Evolutionary conservation across 139 green algal species (phyloP).

Genomic region (Limnomonas spitsbergensis): DNA sequence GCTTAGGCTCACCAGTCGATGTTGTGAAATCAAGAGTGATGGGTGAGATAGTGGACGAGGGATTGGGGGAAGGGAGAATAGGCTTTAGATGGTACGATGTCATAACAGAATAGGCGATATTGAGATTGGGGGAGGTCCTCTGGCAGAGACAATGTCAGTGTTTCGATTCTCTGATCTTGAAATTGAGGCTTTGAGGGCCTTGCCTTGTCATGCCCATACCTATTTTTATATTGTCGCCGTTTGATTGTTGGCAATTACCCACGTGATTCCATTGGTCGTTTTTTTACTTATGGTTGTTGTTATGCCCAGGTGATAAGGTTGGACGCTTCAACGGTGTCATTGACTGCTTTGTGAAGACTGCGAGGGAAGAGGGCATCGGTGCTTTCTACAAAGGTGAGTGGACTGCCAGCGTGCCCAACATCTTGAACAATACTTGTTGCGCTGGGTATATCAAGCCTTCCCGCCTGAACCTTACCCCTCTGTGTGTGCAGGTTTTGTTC

Average conservation of each 20-base stretch:
- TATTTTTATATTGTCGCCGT: not conserved
- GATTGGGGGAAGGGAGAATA: not conserved
- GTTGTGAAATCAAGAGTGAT: constrained; percentile 97
- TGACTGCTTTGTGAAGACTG: constrained; percentile 93
- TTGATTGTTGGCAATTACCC: too few species aligned
- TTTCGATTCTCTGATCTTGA: too few species aligned
- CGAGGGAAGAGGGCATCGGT: constrained; percentile 72
- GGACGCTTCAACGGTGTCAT: constrained; percentile 80
- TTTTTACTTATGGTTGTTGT: not conserved
- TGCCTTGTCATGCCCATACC: too few species aligned
- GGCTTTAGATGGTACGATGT: too few species aligned
- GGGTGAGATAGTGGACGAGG: constrained; percentile 75
- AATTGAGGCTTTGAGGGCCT: too few species aligned
- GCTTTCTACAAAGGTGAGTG: constrained; percentile 90
- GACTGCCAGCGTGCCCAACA: too few species aligned
- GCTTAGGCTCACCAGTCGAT: constrained; percentile 92
- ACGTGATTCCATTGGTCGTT: not conserved
- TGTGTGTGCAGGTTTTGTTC: constrained; percentile 73
- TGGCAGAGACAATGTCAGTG: too few species aligned
- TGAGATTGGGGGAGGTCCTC: too few species aligned
- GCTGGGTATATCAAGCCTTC: too few species aligned
- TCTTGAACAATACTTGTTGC: too few species aligned
- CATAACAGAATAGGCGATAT: too few species aligned
- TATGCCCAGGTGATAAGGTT: constrained; percentile 63
- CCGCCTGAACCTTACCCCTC: too few species aligned